phyloP scores from a whole-genome alignment of 2,329 filamentous ascomycete genomes.

The Ophiostoma sp. region DNA sequence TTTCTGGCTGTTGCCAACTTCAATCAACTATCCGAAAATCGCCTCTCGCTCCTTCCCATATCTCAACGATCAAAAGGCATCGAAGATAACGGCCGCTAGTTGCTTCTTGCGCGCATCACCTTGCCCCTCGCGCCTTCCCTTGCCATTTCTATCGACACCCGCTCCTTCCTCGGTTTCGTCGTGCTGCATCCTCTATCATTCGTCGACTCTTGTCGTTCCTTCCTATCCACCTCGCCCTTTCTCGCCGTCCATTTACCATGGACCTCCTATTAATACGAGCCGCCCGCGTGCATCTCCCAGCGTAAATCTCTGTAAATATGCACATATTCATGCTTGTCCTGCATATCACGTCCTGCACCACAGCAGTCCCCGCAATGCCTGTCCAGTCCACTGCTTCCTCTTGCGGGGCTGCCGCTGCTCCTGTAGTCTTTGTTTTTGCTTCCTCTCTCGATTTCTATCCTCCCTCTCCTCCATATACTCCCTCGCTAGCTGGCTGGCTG shows the following conservation, averaged over 20 bases:
- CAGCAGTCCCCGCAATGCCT: slow-evolving; percentile 7
- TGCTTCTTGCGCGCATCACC: too few species aligned
- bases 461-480: neutral
- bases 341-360: slow-evolving; percentile 1
- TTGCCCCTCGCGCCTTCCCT: neutral
- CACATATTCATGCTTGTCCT: neutral
- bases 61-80: too few species aligned
- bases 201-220: neutral
- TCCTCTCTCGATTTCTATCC: neutral
- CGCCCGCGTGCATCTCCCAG: too few species aligned
- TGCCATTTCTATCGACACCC: too few species aligned
- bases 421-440: neutral
- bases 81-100: too few species aligned
- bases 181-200: neutral
- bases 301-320: slow-evolving; percentile 3
- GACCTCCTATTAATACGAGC: too few species aligned
- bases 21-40: neutral
- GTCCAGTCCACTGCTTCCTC: neutral
- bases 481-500: too few species aligned
- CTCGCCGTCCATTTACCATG: neutral
- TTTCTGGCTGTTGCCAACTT: neutral
- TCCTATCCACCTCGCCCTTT: neutral
- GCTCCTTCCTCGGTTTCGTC: too few species aligned
- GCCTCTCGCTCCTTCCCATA: neutral
- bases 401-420: neutral